Percentiles rank a stretch among this genome's conserved stretches.
These are phyloP conservation scores for Scheffersomyces lignosus DNA, from an alignment of 805 yeast species.

Conservation along the genomic window DNA sequence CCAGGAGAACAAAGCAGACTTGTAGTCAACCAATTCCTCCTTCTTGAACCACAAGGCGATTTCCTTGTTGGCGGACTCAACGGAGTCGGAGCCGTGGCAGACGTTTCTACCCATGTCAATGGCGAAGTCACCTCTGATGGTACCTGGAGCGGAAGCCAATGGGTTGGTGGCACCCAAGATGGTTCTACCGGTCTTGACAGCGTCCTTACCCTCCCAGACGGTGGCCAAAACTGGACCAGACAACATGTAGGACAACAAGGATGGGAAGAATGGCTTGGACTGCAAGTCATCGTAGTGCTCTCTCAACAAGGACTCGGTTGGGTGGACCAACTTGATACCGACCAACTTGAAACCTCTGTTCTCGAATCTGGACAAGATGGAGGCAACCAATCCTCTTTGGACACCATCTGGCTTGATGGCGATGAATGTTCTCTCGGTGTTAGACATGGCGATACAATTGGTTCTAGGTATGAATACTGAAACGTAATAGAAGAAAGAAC, in stretches of 20 bases:
- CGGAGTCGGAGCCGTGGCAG: constrained; percentile 99
- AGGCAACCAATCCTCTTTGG: constrained; percentile 95
- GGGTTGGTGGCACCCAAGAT: constrained; percentile 99
- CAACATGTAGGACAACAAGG: constrained; percentile 91
- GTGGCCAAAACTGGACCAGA: constrained; percentile 99
- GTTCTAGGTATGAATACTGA: background rate
- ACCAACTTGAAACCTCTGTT: constrained; percentile 97
- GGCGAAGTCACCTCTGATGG: constrained; percentile 99
- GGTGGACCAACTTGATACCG: constrained; percentile 86
- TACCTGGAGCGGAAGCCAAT: constrained; percentile 95
- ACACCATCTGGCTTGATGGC: constrained; percentile 99
- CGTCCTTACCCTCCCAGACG: constrained; percentile 99
- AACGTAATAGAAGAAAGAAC: too few species aligned
- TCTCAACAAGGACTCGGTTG: constrained; percentile 84
- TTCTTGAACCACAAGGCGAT: constrained; percentile 96
- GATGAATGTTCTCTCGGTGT: constrained; percentile 83
- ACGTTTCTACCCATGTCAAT: constrained; percentile 99
- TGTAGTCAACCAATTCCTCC: constrained; percentile 93
- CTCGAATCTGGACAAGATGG: constrained; percentile 91
- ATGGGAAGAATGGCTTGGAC: constrained; percentile 97
- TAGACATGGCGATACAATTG: constrained; percentile 38
- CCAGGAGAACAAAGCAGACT: constrained; percentile 82
- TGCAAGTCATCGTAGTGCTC: constrained; percentile 95
- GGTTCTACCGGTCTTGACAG: constrained; percentile 96
- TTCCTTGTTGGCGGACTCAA: constrained; percentile 95